Percentiles rank a stretch among this genome's conserved stretches.
phyloP scores from a whole-genome alignment of 1,284 basidiomycete genomes.

The Erythrobasidium hasegawianum region DNA sequence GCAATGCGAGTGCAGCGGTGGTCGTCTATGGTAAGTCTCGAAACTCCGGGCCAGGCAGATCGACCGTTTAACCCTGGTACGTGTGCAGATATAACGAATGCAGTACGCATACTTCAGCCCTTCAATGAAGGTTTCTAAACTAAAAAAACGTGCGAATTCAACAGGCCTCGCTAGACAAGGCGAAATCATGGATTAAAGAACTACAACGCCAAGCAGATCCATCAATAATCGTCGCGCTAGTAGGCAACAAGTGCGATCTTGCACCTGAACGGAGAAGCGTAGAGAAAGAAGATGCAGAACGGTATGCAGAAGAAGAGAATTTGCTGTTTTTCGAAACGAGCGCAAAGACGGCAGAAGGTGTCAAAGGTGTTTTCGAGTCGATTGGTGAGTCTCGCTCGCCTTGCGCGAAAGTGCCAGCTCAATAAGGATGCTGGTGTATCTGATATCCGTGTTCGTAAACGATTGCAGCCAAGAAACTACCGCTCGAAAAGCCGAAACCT shows the following conservation, averaged over 20 bases:
- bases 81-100: slow-evolving; percentile 11
- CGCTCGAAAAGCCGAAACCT: slow-evolving; percentile 33
- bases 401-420: neutral
- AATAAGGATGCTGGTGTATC: neutral
- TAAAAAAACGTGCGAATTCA: neutral
- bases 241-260: slow-evolving; percentile 91
- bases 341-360: slow-evolving; percentile 88
- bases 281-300: slow-evolving; percentile 66
- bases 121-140: neutral
- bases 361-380: slow-evolving; percentile 78
- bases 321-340: slow-evolving; percentile 95
- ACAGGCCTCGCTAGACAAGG: slow-evolving; percentile 77
- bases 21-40: slow-evolving; percentile 36
- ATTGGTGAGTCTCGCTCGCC: slow-evolving; percentile 64
- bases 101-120: slow-evolving; percentile 7
- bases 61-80: neutral
- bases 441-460: neutral
- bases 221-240: slow-evolving; percentile 78
- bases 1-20: slow-evolving; percentile 60
- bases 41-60: too few species aligned
- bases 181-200: slow-evolving; percentile 92
- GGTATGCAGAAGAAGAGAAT: slow-evolving; percentile 90
- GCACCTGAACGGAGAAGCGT: slow-evolving; percentile 63
- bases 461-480: slow-evolving; percentile 34
- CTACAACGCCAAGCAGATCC: slow-evolving; percentile 96